Evolutionary conservation across 2,329 filamentous ascomycete genomes (phyloP).

Genomic region (Cryphonectria carpinicola): DNA sequence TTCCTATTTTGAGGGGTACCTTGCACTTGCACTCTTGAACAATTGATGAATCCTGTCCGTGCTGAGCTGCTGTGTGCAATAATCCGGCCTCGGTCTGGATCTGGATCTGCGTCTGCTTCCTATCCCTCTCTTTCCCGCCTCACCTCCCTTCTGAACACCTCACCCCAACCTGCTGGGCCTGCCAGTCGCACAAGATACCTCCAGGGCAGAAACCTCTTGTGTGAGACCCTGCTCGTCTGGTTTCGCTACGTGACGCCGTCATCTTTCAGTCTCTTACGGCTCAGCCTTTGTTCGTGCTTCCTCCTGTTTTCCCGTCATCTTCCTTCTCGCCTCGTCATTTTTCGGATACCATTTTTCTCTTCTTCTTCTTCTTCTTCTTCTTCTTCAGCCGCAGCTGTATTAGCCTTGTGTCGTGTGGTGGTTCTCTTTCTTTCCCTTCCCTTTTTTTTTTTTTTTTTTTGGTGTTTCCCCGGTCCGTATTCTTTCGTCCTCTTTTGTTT

Average conservation of each 20-base stretch:
- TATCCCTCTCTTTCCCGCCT: background rate
- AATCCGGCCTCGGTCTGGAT: slow-evolving; percentile 18
- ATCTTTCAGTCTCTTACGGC: background rate
- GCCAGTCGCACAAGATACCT: slow-evolving; percentile 5
- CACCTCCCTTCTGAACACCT: slow-evolving; percentile 4
- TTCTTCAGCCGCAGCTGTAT: slow-evolving; percentile 14
- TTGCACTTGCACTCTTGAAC: slow-evolving; percentile 13
- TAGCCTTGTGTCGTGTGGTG: slow-evolving; percentile 2
- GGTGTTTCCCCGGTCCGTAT: background rate
- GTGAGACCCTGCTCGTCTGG: background rate
- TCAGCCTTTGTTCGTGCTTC: slow-evolving; percentile 17
- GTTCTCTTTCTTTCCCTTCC: too few species aligned
- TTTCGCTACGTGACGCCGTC: slow-evolving; percentile 2
- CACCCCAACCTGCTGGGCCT: background rate
- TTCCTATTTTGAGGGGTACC: slow-evolving; percentile 18
- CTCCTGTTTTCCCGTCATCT: slow-evolving; percentile 17
- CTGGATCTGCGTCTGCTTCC: slow-evolving; percentile 2
- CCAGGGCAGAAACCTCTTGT: background rate
- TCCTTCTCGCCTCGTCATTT: slow-evolving; percentile 19
- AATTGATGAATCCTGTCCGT: slow-evolving; percentile 10
- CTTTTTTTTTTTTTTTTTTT: background rate
- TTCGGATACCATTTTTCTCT: background rate
- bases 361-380: background rate
- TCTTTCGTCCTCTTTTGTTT: background rate
- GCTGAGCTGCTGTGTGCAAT: slow-evolving; percentile 6